Evolutionary conservation across 2,329 filamentous ascomycete genomes (phyloP), one percentile per base, ranked within the genome.

Genomic region (Pseudocercospora fijiensis): DNA sequence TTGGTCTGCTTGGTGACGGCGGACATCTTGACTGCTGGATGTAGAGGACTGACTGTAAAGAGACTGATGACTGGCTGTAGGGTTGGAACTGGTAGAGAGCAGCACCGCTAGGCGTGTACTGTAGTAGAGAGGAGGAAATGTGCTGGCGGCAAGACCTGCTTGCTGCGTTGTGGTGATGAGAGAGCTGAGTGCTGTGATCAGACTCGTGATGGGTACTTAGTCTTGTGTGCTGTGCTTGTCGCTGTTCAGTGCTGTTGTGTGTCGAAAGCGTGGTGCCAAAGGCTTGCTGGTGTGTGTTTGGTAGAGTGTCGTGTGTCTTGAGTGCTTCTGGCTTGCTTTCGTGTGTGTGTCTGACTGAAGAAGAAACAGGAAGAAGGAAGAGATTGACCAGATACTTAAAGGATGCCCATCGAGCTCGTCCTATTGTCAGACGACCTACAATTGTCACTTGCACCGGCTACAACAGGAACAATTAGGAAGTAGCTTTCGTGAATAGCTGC

Each of bases 401-500:
- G 52, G 52, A 3, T 37, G 52, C 1, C 9, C 52, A 11, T 1
- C 7, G 7, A 56, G 13, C 13, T 1, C 28, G 26, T 20, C 28
- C 22, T 45, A 64, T 64, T 64, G 62, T 64, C 62, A 64, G 62
- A 55, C 37, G 57, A 58, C 58, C 41, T 51, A 45, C 57, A 8
- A 64, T 63, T 56, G 51, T 64, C 62, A 61, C 18, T 41, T 18
- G 43, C 47, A 30, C n/a, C 33, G 52, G 30, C 43, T 64, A 52
- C 52, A 56, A 58, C 55, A 53, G 45, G 47, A 49, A 55, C 49
- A 45, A 45, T 60, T 27, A 27, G 7, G 13, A 18, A 57, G 43
- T 60, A 41, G 49, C 51, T 33, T 52, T 52, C 62, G 62, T 64
- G 62, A 60, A 60, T 43, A 41, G 22, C 41, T 64, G 37, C 57